These are phyloP conservation scores for Pseudonitzschia multiseries DNA, from an alignment of 108 stramenopile species.

Conservation along the genomic window DNA sequence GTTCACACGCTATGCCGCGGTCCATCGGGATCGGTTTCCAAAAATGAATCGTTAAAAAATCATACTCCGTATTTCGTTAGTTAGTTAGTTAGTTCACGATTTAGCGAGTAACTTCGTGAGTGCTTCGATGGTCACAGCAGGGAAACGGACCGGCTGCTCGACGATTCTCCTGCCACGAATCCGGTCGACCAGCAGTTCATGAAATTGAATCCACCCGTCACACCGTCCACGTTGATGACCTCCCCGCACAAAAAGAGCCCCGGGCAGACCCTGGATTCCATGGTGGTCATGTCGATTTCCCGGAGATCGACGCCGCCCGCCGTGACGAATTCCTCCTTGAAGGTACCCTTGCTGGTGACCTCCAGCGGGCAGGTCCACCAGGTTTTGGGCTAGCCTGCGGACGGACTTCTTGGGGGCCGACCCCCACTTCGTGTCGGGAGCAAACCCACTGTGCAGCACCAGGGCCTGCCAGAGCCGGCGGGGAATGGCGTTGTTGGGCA, in stretches of 20 bases:
- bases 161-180: slow-evolving; percentile 64
- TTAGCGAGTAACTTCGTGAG: too few species aligned
- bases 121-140: too few species aligned
- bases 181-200: slow-evolving; percentile 89
- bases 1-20: too few species aligned
- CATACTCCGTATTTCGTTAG: too few species aligned
- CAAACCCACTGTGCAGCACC: slow-evolving; percentile 50
- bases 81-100: too few species aligned
- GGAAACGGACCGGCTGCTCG: not conserved
- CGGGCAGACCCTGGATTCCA: slow-evolving; percentile 69
- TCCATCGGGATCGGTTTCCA: too few species aligned
- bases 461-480: slow-evolving; percentile 76
- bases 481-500: slow-evolving; percentile 54
- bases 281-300: slow-evolving; percentile 78
- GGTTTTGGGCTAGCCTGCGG: slow-evolving; percentile 48
- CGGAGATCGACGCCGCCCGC: slow-evolving; percentile 79
- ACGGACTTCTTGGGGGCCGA: slow-evolving; percentile 67
- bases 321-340: slow-evolving; percentile 96
- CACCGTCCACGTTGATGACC: slow-evolving; percentile 86
- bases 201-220: slow-evolving; percentile 88
- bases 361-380: slow-evolving; percentile 58
- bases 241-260: slow-evolving; percentile 85
- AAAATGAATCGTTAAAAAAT: too few species aligned
- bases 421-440: slow-evolving; percentile 52
- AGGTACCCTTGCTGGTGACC: slow-evolving; percentile 76